Conservation (phyloP, 2,329 filamentous ascomycete species). For the Venturia nashicola region DNA sequence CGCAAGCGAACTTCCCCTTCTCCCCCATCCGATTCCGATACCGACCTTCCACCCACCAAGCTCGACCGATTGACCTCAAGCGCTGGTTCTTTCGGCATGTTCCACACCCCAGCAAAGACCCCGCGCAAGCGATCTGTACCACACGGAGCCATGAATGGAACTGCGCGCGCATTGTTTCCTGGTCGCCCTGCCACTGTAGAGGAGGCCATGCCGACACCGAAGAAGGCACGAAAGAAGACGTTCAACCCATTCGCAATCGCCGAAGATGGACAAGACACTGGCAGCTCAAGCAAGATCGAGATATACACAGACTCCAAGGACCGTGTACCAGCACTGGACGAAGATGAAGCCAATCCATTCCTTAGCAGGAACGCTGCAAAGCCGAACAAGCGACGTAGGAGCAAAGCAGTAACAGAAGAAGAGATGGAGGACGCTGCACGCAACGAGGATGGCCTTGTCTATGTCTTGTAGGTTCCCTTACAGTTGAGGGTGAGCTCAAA, state of each 20-base stretch:
- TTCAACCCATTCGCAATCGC: constrained; percentile 25
- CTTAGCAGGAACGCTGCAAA: constrained; percentile 38
- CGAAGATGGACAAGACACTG: constrained; percentile 36
- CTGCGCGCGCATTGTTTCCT: constrained; percentile 41
- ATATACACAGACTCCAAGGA: constrained; percentile 77
- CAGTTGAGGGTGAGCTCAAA: neutral
- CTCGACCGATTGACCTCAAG: constrained; percentile 2
- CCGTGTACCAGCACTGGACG: constrained; percentile 52
- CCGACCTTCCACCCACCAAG: neutral
- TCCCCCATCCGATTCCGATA: constrained; percentile 18
- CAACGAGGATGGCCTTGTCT: constrained; percentile 62
- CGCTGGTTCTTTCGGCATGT: constrained; percentile 32
- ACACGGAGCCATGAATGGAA: constrained; percentile 29
- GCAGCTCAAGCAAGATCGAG: constrained; percentile 38
- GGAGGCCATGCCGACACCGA: constrained; percentile 46
- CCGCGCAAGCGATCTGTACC: constrained; percentile 47
- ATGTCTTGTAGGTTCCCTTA: constrained; percentile 55
- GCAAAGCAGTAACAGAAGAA: constrained; percentile 40
- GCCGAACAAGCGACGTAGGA: constrained; percentile 38
- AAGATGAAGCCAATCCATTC: constrained; percentile 56
- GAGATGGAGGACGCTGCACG: constrained; percentile 50
- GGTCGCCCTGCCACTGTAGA: constrained; percentile 49
- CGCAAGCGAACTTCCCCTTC: constrained; percentile 31
- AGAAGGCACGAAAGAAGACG: constrained; percentile 47
- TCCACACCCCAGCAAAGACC: constrained; percentile 70